A percentile compares a stretch with the other conserved stretches of the same genome.
phyloP scores from a whole-genome alignment of 2,329 filamentous ascomycete species.

The Xylariaceae sp. region DNA sequence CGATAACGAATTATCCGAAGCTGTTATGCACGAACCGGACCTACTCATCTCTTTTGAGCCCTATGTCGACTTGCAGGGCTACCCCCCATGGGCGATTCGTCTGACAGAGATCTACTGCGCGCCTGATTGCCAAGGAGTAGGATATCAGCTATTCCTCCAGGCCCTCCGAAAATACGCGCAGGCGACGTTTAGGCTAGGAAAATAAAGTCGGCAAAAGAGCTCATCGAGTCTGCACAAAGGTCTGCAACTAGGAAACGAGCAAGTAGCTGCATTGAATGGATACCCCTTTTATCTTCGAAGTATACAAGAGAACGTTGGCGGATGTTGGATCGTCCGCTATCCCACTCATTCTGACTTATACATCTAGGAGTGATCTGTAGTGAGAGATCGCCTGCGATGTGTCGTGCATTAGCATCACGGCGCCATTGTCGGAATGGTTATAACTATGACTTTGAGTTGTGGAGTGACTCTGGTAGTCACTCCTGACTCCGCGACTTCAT shows the following conservation, averaged over 20 bases:
- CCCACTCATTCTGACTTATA: conserved; percentile 56
- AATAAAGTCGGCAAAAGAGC: conserved; percentile 34
- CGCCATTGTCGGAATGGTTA: conserved; percentile 56
- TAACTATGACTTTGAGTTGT: conserved; percentile 30
- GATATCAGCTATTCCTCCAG: conserved; percentile 88
- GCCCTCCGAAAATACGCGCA: conserved; percentile 78
- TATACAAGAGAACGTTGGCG: neutral
- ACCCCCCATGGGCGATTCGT: conserved; percentile 93
- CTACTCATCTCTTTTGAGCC: conserved; percentile 83
- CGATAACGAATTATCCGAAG: conserved; percentile 76
- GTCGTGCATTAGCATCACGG: conserved; percentile 76
- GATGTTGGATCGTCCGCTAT: conserved; percentile 67
- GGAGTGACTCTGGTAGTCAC: conserved; percentile 28
- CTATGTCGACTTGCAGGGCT: conserved; percentile 77
- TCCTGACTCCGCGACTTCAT: neutral
- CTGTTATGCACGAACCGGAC: conserved; percentile 83
- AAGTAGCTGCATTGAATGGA: conserved; percentile 4
- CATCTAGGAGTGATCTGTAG: conserved; percentile 73
- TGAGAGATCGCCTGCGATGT: conserved; percentile 69
- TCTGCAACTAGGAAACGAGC: neutral
- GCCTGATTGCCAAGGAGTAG: conserved; percentile 73
- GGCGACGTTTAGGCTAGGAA: conserved; percentile 83
- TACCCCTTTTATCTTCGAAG: neutral
- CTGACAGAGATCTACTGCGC: conserved; percentile 88
- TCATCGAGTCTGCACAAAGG: neutral